Evolutionary conservation across 352 stramenopile genomes (phyloP), one percentile per base, ranked within the genome.

Genomic region (Phytophthora tentaculata): DNA sequence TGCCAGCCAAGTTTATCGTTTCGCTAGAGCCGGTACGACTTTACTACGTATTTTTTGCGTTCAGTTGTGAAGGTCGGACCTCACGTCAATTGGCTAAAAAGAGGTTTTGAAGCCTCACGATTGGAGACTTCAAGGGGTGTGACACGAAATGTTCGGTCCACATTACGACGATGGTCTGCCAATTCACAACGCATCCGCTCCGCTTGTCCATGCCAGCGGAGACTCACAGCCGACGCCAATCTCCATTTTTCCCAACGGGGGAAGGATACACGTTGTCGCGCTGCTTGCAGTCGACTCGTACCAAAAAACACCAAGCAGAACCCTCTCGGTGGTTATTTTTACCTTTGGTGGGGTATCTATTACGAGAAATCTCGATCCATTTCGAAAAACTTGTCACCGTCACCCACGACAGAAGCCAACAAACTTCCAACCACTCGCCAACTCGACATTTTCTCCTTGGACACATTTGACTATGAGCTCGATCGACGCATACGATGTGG

Each of bases 401-500:
- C 47, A 51, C 43, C 22, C 51, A 54, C 50, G 23, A 37, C 26
- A 53, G 37, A 54, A 74, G 44, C 60, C 56, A 58, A 28, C 35
- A 54, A 72, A 49, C 41, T 19, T 32, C 37, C 12, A 22, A 7
- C 22, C 41, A 69, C 43, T 60, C 24, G 28, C 23, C 28, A 71
- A 63, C 13, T 39, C 52, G 39, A 45, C 32, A 17, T 20, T 28
- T 50, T 28, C 44, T 43, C 24, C 28, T 45, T 17, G 23, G 26
- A 43, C 53, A 17, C 26, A 37, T 20, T 53, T 53, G 23, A 19
- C 7, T 24, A 82, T 82, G 74, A 82, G 68, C 64, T 77, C 67
- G 74, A 61, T 82, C 45, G 45, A 65, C 61, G 63, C 71, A 13
- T 77, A 62, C 62, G 51, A 71, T 55, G 71, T 82, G 23, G 48